phyloP scores from a whole-genome alignment of 2,329 filamentous ascomycete genomes.

The Ophidiomyces ophidiicola region DNA sequence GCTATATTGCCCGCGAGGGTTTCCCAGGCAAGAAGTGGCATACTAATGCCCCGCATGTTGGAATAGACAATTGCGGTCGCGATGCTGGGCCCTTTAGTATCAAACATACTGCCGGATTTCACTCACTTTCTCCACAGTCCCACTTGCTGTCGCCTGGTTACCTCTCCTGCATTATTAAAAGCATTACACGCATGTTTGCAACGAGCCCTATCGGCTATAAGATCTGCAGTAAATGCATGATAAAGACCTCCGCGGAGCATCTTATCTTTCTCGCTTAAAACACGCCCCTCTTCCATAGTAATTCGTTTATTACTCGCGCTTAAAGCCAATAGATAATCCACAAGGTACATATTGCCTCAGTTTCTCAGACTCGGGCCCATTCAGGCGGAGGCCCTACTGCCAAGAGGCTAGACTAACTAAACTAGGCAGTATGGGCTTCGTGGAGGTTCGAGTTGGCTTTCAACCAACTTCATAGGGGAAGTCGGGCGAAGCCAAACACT shows the following conservation, averaged over 20 bases:
- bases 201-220: constrained; percentile 50
- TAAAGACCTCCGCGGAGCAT: constrained; percentile 62
- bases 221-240: constrained; percentile 57
- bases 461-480: too few species aligned
- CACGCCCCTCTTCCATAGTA: background rate
- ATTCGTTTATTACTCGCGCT: too few species aligned
- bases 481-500: too few species aligned
- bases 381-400: too few species aligned
- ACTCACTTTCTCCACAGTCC: constrained; percentile 62
- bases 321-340: too few species aligned
- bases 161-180: constrained; percentile 53
- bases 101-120: background rate
- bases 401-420: too few species aligned
- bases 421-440: too few species aligned
- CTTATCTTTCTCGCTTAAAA: constrained; percentile 24
- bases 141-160: constrained; percentile 49
- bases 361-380: too few species aligned
- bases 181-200: constrained; percentile 49
- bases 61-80: too few species aligned
- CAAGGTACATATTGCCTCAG: too few species aligned
- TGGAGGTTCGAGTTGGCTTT: too few species aligned
- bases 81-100: too few species aligned
- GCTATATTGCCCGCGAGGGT: background rate
- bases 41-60: background rate
- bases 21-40: background rate